These are phyloP conservation scores for Cryptococcus sp. DNA, from an alignment of 1,284 basidiomycete genomes.

Conservation along the genomic window DNA sequence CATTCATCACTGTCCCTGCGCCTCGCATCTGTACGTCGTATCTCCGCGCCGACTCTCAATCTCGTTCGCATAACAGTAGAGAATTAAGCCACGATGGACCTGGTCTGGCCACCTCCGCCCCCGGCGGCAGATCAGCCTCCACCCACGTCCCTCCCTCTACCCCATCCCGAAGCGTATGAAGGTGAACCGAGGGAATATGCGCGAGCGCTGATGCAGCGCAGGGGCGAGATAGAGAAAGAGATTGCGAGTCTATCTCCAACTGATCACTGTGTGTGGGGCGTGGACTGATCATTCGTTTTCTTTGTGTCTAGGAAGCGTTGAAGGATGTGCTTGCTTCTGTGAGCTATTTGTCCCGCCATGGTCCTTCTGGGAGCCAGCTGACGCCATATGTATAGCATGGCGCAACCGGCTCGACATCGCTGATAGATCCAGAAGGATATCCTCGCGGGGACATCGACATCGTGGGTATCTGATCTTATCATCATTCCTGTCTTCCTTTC, in stretches of 20 bases:
- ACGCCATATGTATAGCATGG: slow-evolving; percentile 32
- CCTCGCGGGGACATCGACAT: slow-evolving; percentile 74
- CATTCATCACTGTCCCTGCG: background rate
- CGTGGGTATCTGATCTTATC: slow-evolving; percentile 20
- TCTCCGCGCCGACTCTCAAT: background rate
- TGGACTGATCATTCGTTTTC: background rate
- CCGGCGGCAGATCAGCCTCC: slow-evolving; percentile 26
- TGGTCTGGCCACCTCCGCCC: slow-evolving; percentile 22
- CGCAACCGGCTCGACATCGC: slow-evolving; percentile 57
- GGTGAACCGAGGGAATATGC: slow-evolving; percentile 50
- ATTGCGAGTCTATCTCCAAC: slow-evolving; percentile 35
- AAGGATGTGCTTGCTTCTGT: slow-evolving; percentile 40
- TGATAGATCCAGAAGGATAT: slow-evolving; percentile 81
- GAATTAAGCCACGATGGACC: slow-evolving; percentile 1
- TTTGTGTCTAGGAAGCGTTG: slow-evolving; percentile 30
- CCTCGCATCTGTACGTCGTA: no score
- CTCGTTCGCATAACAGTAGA: background rate
- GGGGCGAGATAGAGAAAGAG: slow-evolving; percentile 50
- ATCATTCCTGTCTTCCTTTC: background rate
- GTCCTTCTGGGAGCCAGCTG: background rate
- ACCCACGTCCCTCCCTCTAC: slow-evolving; percentile 35
- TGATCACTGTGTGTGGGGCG: background rate
- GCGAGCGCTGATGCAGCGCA: slow-evolving; percentile 47
- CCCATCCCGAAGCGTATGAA: slow-evolving; percentile 44
- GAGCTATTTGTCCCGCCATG: background rate